phyloP scores from a whole-genome alignment of 192 early-diverging fungal genomes.

The Borealophlyctis nickersoniae region DNA sequence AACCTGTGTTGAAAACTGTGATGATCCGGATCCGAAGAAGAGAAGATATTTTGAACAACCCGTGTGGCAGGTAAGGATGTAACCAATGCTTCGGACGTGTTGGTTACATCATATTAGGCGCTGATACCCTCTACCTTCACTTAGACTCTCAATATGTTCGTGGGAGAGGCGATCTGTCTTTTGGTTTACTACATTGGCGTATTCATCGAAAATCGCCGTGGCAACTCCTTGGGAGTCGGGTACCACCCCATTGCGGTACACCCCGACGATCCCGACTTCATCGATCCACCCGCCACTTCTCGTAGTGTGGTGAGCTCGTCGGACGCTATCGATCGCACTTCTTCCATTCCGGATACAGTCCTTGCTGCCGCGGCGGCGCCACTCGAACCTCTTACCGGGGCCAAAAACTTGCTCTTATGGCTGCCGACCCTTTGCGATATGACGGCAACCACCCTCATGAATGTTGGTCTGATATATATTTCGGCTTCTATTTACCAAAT shows the following conservation, averaged over 20 bases:
- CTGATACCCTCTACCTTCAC: too few relatives aligned
- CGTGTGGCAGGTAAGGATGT: slow-evolving; percentile 76
- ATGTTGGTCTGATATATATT: slow-evolving; percentile 91
- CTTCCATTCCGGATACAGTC: neutral
- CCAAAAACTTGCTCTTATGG: slow-evolving; percentile 59
- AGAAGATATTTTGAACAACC: slow-evolving; percentile 90
- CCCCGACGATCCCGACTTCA: too few relatives aligned
- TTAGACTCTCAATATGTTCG: slow-evolving; percentile 96
- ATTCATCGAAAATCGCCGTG: slow-evolving; percentile 19
- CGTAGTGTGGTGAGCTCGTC: neutral
- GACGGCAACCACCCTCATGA: slow-evolving; percentile 87
- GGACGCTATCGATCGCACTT: neutral
- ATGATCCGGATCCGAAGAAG: slow-evolving; percentile 65
- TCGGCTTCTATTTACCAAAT: slow-evolving; percentile 91
- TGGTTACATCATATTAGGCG: too few relatives aligned
- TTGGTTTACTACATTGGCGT: slow-evolving; percentile 57
- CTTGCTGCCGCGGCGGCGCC: slow-evolving; percentile 5
- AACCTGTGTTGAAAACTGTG: slow-evolving; percentile 87
- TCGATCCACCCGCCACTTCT: neutral
- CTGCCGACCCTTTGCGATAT: slow-evolving; percentile 82
- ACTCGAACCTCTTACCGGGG: slow-evolving; percentile 50
- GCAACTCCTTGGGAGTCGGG: neutral
- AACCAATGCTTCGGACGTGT: too few relatives aligned
- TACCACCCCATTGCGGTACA: neutral
- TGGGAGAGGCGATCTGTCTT: slow-evolving; percentile 85